Conservation (phyloP, 768 basidiomycete species). For the Termitomyces sp. region DNA sequence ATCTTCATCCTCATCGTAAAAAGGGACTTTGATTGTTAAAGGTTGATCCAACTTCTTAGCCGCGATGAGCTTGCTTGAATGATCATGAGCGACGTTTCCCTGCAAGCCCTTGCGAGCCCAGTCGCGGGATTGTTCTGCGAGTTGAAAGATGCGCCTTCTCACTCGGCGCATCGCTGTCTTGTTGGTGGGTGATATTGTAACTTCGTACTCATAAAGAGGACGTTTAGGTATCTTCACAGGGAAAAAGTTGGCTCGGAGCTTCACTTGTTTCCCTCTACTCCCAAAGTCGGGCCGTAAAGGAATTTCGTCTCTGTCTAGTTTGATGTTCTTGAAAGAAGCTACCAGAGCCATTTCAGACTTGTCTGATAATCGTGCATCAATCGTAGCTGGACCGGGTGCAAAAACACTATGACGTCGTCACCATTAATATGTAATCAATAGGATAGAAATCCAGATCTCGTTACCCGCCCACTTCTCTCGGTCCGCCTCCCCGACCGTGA, state of each 20-base stretch:
- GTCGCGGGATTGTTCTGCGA: slow-evolving; percentile 46
- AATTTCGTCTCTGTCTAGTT: slow-evolving; percentile 32
- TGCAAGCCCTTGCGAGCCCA: slow-evolving; percentile 47
- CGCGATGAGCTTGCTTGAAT: slow-evolving; percentile 45
- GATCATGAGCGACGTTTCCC: slow-evolving; percentile 51
- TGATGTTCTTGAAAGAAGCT: slow-evolving; percentile 25
- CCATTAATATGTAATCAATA: neutral
- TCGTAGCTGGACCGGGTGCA: slow-evolving; percentile 27
- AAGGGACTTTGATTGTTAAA: slow-evolving; percentile 35
- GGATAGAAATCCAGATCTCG: neutral
- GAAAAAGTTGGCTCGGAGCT: slow-evolving; percentile 65
- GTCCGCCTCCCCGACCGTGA: slow-evolving; percentile 20
- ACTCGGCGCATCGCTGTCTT: slow-evolving; percentile 46
- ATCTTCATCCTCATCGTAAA: slow-evolving; percentile 45
- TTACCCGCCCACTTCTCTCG: slow-evolving; percentile 34
- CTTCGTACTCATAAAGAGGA: slow-evolving; percentile 55
- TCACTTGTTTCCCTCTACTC: slow-evolving; percentile 38
- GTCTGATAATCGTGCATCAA: slow-evolving; percentile 39
- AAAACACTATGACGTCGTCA: slow-evolving; percentile 30
- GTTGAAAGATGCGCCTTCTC: slow-evolving; percentile 54
- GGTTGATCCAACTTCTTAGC: slow-evolving; percentile 40
- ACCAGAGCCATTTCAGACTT: slow-evolving; percentile 38
- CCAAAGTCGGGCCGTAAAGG: slow-evolving; percentile 59
- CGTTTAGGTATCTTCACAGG: slow-evolving; percentile 46
- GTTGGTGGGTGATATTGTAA: slow-evolving; percentile 46